phyloP scores from a whole-genome alignment of 2,329 filamentous ascomycete genomes.

The Colletotrichum sansevieriae region DNA sequence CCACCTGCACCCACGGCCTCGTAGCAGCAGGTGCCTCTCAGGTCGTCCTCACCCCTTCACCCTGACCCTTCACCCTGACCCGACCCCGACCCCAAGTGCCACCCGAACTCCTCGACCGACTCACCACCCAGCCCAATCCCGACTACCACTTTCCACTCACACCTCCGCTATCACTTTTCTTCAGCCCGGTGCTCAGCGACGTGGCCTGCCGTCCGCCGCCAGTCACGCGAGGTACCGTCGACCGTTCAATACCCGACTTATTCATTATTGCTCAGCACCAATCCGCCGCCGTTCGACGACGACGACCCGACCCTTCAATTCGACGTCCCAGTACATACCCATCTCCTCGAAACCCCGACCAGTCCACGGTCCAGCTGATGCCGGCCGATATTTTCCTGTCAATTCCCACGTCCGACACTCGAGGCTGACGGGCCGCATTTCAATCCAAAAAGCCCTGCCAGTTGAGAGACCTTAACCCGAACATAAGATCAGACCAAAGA shows the following conservation, averaged over 20 bases:
- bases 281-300: conserved; percentile 40
- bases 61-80: conserved; percentile 29
- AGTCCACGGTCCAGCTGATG: conserved; percentile 42
- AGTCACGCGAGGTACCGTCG: conserved; percentile 39
- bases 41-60: conserved; percentile 17
- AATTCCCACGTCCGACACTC: conserved; percentile 40
- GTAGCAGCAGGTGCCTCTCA: conserved; percentile 20
- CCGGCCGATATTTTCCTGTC: conserved; percentile 40
- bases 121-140: conserved; percentile 27
- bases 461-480: conserved; percentile 41
- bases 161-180: conserved; percentile 32
- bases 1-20: conserved; percentile 14
- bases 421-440: conserved; percentile 41
- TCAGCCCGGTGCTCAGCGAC: conserved; percentile 39
- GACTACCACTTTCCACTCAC: conserved; percentile 14
- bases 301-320: conserved; percentile 28
- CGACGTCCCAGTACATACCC: conserved; percentile 36
- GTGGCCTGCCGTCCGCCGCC: conserved; percentile 34
- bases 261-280: conserved; percentile 37
- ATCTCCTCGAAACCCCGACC: conserved; percentile 29
- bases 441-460: conserved; percentile 30
- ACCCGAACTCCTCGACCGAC: conserved; percentile 26
- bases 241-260: conserved; percentile 33
- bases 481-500: conserved; percentile 22
- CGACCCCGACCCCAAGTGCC: conserved; percentile 28